Conservation (phyloP, 371 early-diverging fungal species). For the Lichtheimia corymbifera region DNA sequence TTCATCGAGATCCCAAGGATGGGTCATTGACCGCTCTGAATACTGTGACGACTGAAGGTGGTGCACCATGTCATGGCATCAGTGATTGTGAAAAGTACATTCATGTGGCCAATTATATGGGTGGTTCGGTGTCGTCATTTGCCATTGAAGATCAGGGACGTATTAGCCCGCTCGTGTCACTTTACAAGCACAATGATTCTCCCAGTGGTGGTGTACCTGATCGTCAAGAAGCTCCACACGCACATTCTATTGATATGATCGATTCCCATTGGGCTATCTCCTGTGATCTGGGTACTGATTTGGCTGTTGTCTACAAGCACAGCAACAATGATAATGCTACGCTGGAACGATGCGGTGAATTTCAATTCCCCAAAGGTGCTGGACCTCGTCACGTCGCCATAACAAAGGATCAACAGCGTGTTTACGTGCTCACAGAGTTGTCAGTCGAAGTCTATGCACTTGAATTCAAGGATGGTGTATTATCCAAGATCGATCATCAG, state of each 20-base stretch:
- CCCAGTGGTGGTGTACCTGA: slow-evolving; percentile 27
- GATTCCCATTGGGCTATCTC: slow-evolving; percentile 12
- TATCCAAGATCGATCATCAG: slow-evolving; percentile 33
- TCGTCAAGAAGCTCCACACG: slow-evolving; percentile 48
- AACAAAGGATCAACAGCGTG: slow-evolving; percentile 26
- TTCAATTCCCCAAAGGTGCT: slow-evolving; percentile 36
- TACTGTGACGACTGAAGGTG: slow-evolving; percentile 31
- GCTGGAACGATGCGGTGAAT: slow-evolving; percentile 13
- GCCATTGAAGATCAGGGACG: slow-evolving; percentile 17
- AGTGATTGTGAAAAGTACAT: slow-evolving; percentile 21
- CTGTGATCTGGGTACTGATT: slow-evolving; percentile 33
- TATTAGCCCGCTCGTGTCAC: slow-evolving; percentile 6
- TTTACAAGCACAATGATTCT: slow-evolving; percentile 11
- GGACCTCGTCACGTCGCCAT: slow-evolving; percentile 49
- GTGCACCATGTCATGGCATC: slow-evolving; percentile 35
- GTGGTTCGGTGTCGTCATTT: slow-evolving; percentile 30
- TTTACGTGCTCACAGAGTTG: slow-evolving; percentile 42
- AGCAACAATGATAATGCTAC: slow-evolving; percentile 2
- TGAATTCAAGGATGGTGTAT: slow-evolving; percentile 31
- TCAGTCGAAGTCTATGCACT: slow-evolving; percentile 38
- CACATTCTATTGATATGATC: slow-evolving; percentile 36
- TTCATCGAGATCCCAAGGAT: slow-evolving; percentile 20
- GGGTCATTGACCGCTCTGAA: slow-evolving; percentile 25
- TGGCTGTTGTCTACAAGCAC: slow-evolving; percentile 24
- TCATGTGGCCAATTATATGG: slow-evolving; percentile 41